These are phyloP conservation scores for Kwoniella dendrophila DNA, from an alignment of 768 basidiomycete genomes.

Conservation along the genomic window DNA sequence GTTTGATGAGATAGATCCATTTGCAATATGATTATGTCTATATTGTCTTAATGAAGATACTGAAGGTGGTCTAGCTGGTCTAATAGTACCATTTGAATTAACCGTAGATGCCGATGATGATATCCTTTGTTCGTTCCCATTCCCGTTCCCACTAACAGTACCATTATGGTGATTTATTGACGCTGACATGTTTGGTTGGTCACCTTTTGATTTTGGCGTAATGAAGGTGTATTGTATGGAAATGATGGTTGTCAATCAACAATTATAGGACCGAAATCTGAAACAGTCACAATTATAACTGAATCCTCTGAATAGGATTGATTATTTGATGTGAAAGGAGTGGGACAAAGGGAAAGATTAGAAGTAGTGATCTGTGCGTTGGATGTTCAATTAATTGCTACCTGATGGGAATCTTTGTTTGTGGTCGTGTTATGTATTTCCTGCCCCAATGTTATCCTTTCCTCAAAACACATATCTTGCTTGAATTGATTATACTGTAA, in stretches of 20 bases:
- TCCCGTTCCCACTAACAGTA: not conserved
- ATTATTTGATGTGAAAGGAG: too few relatives aligned
- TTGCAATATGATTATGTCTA: slow-evolving; percentile 1
- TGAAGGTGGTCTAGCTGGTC: slow-evolving; percentile 21
- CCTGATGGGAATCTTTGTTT: too few relatives aligned
- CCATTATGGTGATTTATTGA: not conserved
- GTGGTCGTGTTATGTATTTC: too few relatives aligned
- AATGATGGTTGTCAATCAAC: not conserved
- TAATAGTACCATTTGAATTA: slow-evolving; percentile 5
- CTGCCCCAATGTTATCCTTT: too few relatives aligned
- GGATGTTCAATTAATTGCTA: too few relatives aligned
- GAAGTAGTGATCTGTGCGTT: not conserved
- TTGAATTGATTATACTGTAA: too few relatives aligned
- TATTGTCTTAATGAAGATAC: slow-evolving; percentile 12
- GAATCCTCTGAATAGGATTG: not conserved
- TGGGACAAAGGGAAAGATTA: not conserved
- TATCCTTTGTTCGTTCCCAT: slow-evolving; percentile 23
- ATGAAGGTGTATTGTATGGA: not conserved
- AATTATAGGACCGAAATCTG: not conserved
- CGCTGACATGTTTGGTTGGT: too few relatives aligned
- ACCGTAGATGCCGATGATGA: slow-evolving; percentile 9
- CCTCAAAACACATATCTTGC: too few relatives aligned
- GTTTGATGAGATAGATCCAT: not conserved
- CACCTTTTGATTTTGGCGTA: too few relatives aligned
- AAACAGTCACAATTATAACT: not conserved